These are phyloP conservation scores for Cudoniella acicularis DNA, from an alignment of 495 filamentous ascomycete genomes.

Conservation along the genomic window DNA sequence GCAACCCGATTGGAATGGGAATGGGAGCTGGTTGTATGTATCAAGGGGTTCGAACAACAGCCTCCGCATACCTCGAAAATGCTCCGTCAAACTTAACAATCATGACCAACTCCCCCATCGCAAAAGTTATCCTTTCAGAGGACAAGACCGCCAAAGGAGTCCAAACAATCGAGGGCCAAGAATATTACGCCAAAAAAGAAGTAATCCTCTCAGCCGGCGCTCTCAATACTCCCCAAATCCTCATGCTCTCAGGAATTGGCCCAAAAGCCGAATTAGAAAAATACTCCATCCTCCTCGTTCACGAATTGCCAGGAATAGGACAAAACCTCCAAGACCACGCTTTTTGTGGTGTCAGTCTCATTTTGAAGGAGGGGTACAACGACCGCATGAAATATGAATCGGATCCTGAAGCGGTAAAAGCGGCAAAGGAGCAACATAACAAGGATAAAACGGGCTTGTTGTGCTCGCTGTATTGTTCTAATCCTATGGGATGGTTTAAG, in stretches of 20 bases:
- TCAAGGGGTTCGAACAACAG: conserved; percentile 47
- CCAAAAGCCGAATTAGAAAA: conserved; percentile 47
- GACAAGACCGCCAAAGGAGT: conserved; percentile 51
- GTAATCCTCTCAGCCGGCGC: conserved; percentile 56
- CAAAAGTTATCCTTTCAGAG: conserved; percentile 43
- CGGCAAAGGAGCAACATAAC: background rate
- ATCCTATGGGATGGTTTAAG: conserved; percentile 53
- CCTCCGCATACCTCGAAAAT: conserved; percentile 42
- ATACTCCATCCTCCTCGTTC: conserved; percentile 48
- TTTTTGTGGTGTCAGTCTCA: conserved; percentile 22
- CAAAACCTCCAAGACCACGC: conserved; percentile 57
- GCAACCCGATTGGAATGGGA: conserved; percentile 56
- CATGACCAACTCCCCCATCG: conserved; percentile 43
- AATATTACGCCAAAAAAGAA: conserved; percentile 46
- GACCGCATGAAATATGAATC: conserved; percentile 21
- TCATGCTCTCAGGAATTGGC: conserved; percentile 65
- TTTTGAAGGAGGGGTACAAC: conserved; percentile 23
- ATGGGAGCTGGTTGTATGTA: conserved; percentile 43
- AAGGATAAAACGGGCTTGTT: conserved; percentile 20
- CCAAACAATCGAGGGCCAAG: conserved; percentile 28
- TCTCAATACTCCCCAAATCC: conserved; percentile 54
- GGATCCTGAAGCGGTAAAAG: background rate
- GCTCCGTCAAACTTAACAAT: conserved; percentile 49
- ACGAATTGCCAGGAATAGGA: conserved; percentile 47
- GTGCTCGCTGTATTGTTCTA: conserved; percentile 28